Evolutionary conservation across 176 grass and related monocot genomes (phyloP).

Genomic region (Ensete ventricosum): DNA sequence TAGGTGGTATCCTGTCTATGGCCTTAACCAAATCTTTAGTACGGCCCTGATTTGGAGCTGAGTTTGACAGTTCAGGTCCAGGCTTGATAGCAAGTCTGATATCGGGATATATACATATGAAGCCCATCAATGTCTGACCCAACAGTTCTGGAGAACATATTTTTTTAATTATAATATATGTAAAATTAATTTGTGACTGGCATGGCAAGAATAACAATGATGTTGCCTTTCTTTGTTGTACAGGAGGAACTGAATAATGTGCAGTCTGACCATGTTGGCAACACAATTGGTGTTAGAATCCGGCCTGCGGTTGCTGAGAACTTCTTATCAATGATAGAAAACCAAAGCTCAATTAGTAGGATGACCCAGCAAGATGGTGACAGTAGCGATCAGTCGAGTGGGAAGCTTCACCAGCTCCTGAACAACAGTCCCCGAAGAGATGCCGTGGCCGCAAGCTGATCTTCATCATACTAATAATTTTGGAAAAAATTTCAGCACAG

Average conservation of each 20-base stretch:
- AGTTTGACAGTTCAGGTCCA: neutral
- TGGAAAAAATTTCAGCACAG: neutral
- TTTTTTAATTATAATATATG: too few species aligned
- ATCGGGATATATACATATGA: too few species aligned
- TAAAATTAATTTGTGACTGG: neutral
- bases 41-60: neutral
- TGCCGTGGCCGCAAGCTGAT: conserved; percentile 23
- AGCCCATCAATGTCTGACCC: too few species aligned
- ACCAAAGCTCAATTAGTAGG: conserved; percentile 6
- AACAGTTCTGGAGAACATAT: too few species aligned
- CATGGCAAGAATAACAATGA: neutral
- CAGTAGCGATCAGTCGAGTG: neutral
- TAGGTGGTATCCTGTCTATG: too few species aligned
- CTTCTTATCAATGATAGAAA: conserved; percentile 25
- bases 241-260: conserved; percentile 18
- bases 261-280: neutral
- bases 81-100: neutral
- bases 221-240: neutral
- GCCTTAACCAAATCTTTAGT: neutral
- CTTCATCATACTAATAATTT: conserved; percentile 5
- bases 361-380: conserved; percentile 4
- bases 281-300: conserved; percentile 1
- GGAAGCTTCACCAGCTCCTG: conserved; percentile 22
- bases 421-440: conserved; percentile 9
- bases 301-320: conserved; percentile 16